Evolutionary conservation across 345 rosid genomes (phyloP).

Genomic region (Brassica incana): DNA sequence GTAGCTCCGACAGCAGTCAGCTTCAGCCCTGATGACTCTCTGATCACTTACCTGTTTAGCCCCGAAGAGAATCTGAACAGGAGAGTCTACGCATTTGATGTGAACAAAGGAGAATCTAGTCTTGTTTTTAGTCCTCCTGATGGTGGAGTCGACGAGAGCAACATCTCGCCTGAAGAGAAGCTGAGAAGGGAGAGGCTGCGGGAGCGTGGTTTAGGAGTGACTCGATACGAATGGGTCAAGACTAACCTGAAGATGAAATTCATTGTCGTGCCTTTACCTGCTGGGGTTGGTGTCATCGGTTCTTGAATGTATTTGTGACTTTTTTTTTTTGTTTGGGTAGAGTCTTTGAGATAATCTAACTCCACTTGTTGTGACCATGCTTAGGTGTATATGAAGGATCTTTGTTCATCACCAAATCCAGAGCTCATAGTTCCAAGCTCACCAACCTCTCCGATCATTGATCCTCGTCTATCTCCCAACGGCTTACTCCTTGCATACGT

Average conservation of each 20-base stretch:
- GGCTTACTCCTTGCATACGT: constrained; percentile 77
- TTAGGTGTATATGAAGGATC: constrained; percentile 61
- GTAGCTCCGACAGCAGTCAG: constrained; percentile 67
- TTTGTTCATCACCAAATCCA: constrained; percentile 56
- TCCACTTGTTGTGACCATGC: no score
- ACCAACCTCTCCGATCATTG: constrained; percentile 64
- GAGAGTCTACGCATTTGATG: constrained; percentile 68
- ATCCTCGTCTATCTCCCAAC: constrained; percentile 88
- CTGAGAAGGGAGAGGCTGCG: constrained; percentile 88
- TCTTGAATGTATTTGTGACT: background rate
- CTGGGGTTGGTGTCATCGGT: constrained; percentile 64
- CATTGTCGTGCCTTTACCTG: constrained; percentile 89
- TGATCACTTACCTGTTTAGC: constrained; percentile 69
- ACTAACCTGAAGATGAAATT: constrained; percentile 60
- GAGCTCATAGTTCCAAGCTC: constrained; percentile 72
- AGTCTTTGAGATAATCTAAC: no score
- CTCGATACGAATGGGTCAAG: constrained; percentile 92
- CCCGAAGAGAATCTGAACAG: constrained; percentile 72
- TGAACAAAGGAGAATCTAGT: constrained; percentile 56
- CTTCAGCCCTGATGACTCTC: constrained; percentile 85
- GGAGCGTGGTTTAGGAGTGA: constrained; percentile 94
- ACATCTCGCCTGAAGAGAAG: constrained; percentile 84
- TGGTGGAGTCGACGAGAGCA: constrained; percentile 92
- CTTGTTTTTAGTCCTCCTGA: constrained; percentile 76
- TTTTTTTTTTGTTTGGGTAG: no score